Percentiles rank a stretch among this genome's conserved stretches.
Conservation (phyloP, 2,329 filamentous ascomycete genomes). For the Magnaporthiopsis poae region DNA sequence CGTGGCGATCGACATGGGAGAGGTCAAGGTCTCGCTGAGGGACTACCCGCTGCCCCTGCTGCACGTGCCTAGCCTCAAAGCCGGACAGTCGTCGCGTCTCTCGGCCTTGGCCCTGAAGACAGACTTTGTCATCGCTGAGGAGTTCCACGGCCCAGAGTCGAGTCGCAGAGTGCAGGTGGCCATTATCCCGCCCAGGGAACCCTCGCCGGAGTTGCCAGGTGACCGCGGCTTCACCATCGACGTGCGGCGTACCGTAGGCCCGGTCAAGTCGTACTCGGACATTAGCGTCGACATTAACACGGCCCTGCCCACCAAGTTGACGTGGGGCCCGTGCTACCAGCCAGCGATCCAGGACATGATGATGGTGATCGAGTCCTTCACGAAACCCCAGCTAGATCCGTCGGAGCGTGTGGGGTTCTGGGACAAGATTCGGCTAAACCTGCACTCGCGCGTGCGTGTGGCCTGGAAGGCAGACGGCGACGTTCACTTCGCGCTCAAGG, state of each 20-base stretch:
- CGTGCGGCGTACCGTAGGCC: slow-evolving; percentile 80
- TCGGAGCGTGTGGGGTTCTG: slow-evolving; percentile 94
- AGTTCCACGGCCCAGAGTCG: slow-evolving; percentile 72
- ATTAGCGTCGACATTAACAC: slow-evolving; percentile 90
- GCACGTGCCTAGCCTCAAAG: slow-evolving; percentile 75
- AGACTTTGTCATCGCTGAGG: slow-evolving; percentile 92
- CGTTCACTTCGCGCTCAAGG: slow-evolving; percentile 86
- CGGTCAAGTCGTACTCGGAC: slow-evolving; percentile 93
- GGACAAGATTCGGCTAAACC: slow-evolving; percentile 92
- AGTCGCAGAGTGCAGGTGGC: slow-evolving; percentile 71
- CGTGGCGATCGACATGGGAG: slow-evolving; percentile 79
- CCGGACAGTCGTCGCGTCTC: slow-evolving; percentile 66
- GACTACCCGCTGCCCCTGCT: slow-evolving; percentile 90
- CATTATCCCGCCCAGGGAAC: slow-evolving; percentile 63
- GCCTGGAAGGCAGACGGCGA: slow-evolving; percentile 94
- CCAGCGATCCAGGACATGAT: slow-evolving; percentile 99
- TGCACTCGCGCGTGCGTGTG: slow-evolving; percentile 81
- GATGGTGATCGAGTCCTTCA: slow-evolving; percentile 97
- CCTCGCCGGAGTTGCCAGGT: slow-evolving; percentile 43
- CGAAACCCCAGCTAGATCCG: slow-evolving; percentile 85
- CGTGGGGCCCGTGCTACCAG: slow-evolving; percentile 95
- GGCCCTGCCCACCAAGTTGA: slow-evolving; percentile 79
- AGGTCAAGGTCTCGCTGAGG: slow-evolving; percentile 73
- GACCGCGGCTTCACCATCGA: slow-evolving; percentile 68
- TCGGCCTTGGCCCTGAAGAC: slow-evolving; percentile 76